Conservation (phyloP, 2,329 filamentous ascomycete genomes). For the Podosphaera leucotricha region DNA sequence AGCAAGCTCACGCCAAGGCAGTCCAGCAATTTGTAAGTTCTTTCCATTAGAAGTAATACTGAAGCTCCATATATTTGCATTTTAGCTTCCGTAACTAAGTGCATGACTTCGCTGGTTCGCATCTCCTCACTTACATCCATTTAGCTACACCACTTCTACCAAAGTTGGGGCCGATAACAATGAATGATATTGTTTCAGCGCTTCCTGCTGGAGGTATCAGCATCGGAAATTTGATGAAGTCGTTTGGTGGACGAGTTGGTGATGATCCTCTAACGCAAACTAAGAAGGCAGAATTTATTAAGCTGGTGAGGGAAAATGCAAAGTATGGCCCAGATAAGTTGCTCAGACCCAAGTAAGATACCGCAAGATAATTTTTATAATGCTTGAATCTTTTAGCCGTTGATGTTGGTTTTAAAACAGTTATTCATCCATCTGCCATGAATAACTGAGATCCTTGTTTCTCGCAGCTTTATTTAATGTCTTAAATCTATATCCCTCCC, state of each 20-base stretch:
- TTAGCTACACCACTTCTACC: background rate
- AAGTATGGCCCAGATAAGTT: slow-evolving; percentile 32
- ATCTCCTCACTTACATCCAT: background rate
- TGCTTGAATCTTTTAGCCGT: background rate
- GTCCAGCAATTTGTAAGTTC: slow-evolving; percentile 21
- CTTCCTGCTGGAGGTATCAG: slow-evolving; percentile 29
- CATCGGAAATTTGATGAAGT: slow-evolving; percentile 28
- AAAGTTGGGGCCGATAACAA: slow-evolving; percentile 19
- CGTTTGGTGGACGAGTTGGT: slow-evolving; percentile 28
- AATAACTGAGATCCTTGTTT: slow-evolving; percentile 61
- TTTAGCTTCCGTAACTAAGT: background rate
- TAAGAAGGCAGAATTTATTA: slow-evolving; percentile 31
- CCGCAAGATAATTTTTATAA: background rate
- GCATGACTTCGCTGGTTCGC: background rate
- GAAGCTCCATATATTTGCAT: background rate
- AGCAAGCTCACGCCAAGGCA: slow-evolving; percentile 34
- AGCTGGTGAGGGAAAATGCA: slow-evolving; percentile 31
- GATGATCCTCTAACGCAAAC: slow-evolving; percentile 25
- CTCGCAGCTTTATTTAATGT: slow-evolving; percentile 57
- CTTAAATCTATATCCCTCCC: slow-evolving; percentile 81
- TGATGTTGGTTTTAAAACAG: no score
- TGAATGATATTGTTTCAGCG: slow-evolving; percentile 29
- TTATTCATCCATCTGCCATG: slow-evolving; percentile 90
- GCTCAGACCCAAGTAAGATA: slow-evolving; percentile 14
- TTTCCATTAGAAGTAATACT: slow-evolving; percentile 6